Conservation (phyloP, 2,329 filamentous ascomycete genomes). For the Trichoderma pleuroti region DNA sequence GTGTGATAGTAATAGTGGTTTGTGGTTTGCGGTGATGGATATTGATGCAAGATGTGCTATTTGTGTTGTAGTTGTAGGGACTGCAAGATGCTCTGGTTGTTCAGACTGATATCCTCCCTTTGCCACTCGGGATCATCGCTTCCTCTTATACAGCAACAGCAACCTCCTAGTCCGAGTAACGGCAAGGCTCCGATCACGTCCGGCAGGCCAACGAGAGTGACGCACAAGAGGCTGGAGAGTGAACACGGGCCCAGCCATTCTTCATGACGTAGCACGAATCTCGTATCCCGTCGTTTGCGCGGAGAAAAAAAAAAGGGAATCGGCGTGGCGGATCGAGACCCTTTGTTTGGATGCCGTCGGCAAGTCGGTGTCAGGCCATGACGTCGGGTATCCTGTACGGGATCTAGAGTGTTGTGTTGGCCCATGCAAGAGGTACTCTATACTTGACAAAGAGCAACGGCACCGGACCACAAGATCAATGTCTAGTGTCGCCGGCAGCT, state of each 20-base stretch:
- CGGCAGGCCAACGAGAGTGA: not conserved
- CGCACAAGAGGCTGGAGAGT: conserved; percentile 12
- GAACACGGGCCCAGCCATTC: conserved; percentile 4
- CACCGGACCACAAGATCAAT: not conserved
- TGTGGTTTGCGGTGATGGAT: not conserved
- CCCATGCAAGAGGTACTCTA: not conserved
- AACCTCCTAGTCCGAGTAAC: not conserved
- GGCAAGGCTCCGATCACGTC: not conserved
- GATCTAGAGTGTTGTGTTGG: fast-evolving
- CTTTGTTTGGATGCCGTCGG: not conserved
- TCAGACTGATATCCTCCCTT: not conserved
- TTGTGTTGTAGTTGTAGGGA: not conserved
- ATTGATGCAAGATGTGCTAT: not conserved
- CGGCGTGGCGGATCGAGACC: not conserved
- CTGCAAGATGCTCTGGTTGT: no score
- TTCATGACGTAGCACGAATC: conserved; percentile 25
- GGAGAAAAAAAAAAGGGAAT: not conserved
- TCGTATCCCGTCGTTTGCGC: conserved; percentile 22
- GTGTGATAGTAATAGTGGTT: no score
- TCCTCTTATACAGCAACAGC: not conserved
- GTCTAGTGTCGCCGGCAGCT: not conserved
- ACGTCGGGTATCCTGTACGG: not conserved
- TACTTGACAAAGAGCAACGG: not conserved
- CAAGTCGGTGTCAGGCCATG: conserved; percentile 10
- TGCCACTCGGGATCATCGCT: not conserved